A percentile compares a stretch with the other conserved stretches of the same genome.
These are phyloP conservation scores for Lasiodiplodia theobromae DNA, from an alignment of 2,329 filamentous ascomycete genomes.

Conservation along the genomic window DNA sequence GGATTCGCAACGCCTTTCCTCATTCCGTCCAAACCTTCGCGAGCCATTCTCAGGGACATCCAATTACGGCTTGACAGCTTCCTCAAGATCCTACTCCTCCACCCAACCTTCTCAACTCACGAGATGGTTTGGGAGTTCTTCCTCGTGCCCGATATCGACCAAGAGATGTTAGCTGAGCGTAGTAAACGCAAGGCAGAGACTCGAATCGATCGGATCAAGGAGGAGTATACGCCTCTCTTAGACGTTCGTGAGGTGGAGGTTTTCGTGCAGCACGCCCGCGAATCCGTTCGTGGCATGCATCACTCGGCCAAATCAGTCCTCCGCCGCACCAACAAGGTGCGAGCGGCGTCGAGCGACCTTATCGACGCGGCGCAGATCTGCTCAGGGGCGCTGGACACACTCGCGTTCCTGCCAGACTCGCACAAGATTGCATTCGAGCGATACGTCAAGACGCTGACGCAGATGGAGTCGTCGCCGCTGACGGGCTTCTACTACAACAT, in stretches of 20 bases:
- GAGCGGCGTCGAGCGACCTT: slow-evolving; percentile 70
- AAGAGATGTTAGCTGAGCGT: slow-evolving; percentile 87
- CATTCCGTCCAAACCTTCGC: slow-evolving; percentile 88
- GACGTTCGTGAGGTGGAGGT: slow-evolving; percentile 89
- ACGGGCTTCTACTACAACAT: slow-evolving; percentile 77
- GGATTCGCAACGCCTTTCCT: slow-evolving; percentile 88
- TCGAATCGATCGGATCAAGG: slow-evolving; percentile 81
- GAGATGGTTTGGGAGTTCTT: slow-evolving; percentile 99
- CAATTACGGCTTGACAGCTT: slow-evolving; percentile 89
- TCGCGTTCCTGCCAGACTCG: slow-evolving; percentile 71
- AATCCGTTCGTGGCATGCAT: slow-evolving; percentile 86
- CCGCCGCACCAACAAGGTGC: slow-evolving; percentile 76
- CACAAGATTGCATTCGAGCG: slow-evolving; percentile 75
- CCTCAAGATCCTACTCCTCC: slow-evolving; percentile 81
- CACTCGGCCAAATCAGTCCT: slow-evolving; percentile 83
- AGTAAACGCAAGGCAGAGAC: slow-evolving; percentile 86
- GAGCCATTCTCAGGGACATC: slow-evolving; percentile 84
- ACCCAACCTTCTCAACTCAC: slow-evolving; percentile 93
- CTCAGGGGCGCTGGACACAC: slow-evolving; percentile 60
- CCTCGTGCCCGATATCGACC: slow-evolving; percentile 90
- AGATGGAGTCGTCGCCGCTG: slow-evolving; percentile 76
- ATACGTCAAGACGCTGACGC: slow-evolving; percentile 71
- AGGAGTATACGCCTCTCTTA: slow-evolving; percentile 83
- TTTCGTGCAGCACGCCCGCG: slow-evolving; percentile 88
- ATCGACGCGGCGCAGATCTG: slow-evolving; percentile 67